Base-by-base conservation (phyloP, 768 basidiomycete genomes). In the Lactarius vividus region DNA sequence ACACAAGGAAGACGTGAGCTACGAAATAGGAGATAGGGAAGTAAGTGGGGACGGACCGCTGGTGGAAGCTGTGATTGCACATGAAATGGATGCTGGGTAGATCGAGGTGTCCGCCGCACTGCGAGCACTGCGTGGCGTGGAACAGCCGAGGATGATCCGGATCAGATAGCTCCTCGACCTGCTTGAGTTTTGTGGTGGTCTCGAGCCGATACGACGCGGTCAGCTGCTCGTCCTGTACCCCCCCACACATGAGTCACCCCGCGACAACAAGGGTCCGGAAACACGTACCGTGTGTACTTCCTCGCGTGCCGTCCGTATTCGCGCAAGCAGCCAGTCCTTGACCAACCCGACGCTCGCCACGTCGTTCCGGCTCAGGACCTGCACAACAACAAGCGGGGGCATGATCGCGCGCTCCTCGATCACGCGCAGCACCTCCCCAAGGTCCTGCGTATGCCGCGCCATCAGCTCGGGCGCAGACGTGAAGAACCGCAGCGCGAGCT, bases 61-160 rank as follows among this genome's bases (percentile, higher is more conserved):
- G 94, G 74, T 99, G 97, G 79, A 93, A 98, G 67, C 92, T 94
- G 74, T 98, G 97, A 72, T 89, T 88, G 77, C 96, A 99, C 96
- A 98, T 97, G 73, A 98, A 98, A 76, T 98, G 96, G 7, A 98
- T 83, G 69, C 86, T 90, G 0, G 97, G 96, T 11, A 98, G 84
- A 74, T 98, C 96, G 66, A 98, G 85, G 71, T 91, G 92, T 1
- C 89, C 92, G 18, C 88, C 84, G 75, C 97, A 98, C 4, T 88
- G 84, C 26, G 96, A 89, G 75, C 97, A 98, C 49, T 94, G 82
- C 9, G 95, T 96, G 66, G 96, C 92, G 73, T 98, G 95, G 81
- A 98, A 97, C 26, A 98, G 90, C 23, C 86, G 84, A 0, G 97
- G 91, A 60, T 87, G 84, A 26, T 87, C 84, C 8, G 87, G 81